These are phyloP conservation scores for Camellia lanceoleosa DNA, from an alignment of 148 eudicot genomes.

Conservation along the genomic window DNA sequence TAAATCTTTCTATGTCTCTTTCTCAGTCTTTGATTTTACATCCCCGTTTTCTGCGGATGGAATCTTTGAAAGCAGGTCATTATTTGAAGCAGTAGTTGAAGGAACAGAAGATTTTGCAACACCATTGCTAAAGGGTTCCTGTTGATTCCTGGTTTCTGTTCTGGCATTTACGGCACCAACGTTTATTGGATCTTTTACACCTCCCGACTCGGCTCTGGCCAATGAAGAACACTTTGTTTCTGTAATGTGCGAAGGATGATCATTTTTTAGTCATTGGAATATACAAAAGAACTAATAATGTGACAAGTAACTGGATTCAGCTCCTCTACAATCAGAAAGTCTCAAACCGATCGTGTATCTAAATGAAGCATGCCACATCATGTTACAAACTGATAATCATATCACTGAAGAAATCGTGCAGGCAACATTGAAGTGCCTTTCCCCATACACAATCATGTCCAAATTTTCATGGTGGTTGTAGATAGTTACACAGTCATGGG, in stretches of 20 bases:
- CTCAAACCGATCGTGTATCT: background rate
- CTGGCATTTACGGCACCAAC: conserved; percentile 38
- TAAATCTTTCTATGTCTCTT: conserved; percentile 19
- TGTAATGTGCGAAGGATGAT: conserved; percentile 25
- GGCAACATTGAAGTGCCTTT: background rate
- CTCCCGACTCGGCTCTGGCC: conserved; percentile 47
- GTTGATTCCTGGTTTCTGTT: conserved; percentile 36
- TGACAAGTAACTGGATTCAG: background rate
- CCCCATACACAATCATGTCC: background rate
- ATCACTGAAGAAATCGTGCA: background rate
- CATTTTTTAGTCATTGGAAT: background rate
- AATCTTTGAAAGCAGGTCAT: conserved; percentile 28
- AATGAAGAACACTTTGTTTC: conserved; percentile 65
- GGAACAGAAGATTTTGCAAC: conserved; percentile 27
- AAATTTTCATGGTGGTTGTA: background rate
- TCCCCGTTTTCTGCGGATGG: conserved; percentile 45
- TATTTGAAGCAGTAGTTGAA: too few species aligned
- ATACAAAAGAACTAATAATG: background rate
- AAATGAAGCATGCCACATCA: background rate
- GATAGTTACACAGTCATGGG: too few species aligned
- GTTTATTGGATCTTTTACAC: conserved; percentile 28
- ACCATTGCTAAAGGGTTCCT: conserved; percentile 41
- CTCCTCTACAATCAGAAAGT: background rate
- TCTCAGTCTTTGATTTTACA: conserved; percentile 35
- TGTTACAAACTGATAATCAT: background rate